Evolutionary conservation across 441 rosid genomes (phyloP).

Genomic region (Gossypium schwendimanii): DNA sequence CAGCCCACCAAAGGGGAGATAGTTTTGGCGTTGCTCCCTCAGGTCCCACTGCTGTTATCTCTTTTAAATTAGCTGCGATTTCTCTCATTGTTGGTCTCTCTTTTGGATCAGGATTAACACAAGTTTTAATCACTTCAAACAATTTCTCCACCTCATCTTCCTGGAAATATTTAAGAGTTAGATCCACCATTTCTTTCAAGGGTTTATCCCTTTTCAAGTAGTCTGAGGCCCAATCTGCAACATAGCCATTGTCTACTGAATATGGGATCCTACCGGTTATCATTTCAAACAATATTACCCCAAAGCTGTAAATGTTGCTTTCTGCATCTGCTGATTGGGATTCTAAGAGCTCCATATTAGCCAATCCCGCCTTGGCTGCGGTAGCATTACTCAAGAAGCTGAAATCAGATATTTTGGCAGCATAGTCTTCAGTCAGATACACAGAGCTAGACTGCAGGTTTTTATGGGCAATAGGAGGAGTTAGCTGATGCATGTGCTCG

Average conservation of each 20-base stretch:
- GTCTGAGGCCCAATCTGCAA: constrained; percentile 35
- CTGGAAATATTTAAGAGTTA: constrained; percentile 43
- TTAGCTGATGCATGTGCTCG: constrained; percentile 76
- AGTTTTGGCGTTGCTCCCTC: constrained; percentile 63
- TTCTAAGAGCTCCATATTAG: constrained; percentile 37
- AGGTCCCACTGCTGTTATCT: constrained; percentile 62
- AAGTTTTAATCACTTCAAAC: constrained; percentile 50
- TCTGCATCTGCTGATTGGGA: constrained; percentile 29
- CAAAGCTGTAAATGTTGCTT: constrained; percentile 59
- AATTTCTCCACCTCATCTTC: constrained; percentile 48
- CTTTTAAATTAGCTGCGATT: constrained; percentile 48
- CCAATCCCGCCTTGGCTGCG: constrained; percentile 33
- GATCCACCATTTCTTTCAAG: constrained; percentile 50
- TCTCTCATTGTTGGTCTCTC: constrained; percentile 58
- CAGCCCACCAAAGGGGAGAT: constrained; percentile 96
- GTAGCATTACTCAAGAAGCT: constrained; percentile 43
- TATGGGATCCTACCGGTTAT: constrained; percentile 60
- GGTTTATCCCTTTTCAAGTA: constrained; percentile 27
- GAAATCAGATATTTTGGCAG: constrained; percentile 83
- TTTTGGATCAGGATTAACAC: constrained; percentile 53
- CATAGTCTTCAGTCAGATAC: constrained; percentile 81
- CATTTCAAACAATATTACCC: constrained; percentile 61
- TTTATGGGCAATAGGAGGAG: constrained; percentile 56
- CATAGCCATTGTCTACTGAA: constrained; percentile 30
- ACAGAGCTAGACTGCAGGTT: constrained; percentile 60